Conservation (phyloP, 768 basidiomycete species). For the Strobilomyces confusus region DNA sequence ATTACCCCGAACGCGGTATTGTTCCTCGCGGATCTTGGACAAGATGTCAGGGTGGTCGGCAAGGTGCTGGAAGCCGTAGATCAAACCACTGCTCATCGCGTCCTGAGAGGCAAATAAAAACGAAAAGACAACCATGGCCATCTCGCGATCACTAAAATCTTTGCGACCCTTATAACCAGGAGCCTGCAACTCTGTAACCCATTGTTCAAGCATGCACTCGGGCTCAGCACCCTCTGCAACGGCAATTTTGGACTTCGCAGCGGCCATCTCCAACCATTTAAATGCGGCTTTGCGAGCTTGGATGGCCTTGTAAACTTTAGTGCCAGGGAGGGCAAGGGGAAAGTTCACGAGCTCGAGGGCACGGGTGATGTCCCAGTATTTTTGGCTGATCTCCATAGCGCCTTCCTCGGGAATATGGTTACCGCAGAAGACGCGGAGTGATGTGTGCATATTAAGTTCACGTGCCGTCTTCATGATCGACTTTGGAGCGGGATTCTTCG, state of each 20-base stretch:
- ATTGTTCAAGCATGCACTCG: slow-evolving; percentile 89
- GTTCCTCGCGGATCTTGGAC: slow-evolving; percentile 87
- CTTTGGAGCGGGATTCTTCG: slow-evolving; percentile 43
- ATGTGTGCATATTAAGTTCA: slow-evolving; percentile 95
- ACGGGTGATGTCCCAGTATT: slow-evolving; percentile 94
- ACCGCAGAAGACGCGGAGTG: slow-evolving; percentile 94
- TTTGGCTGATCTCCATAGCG: slow-evolving; percentile 77
- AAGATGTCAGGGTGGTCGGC: slow-evolving; percentile 89
- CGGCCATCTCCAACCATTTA: slow-evolving; percentile 75
- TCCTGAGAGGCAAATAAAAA: slow-evolving; percentile 98
- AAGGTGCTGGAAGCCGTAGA: slow-evolving; percentile 95
- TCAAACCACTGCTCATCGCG: slow-evolving; percentile 96
- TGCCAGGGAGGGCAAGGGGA: slow-evolving; percentile 91
- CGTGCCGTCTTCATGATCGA: slow-evolving; percentile 90
- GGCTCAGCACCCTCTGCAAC: slow-evolving; percentile 80
- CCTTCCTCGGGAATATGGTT: slow-evolving; percentile 80
- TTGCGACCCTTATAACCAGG: slow-evolving; percentile 67
- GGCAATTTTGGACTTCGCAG: slow-evolving; percentile 70
- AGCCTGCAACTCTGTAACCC: slow-evolving; percentile 72
- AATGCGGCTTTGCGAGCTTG: slow-evolving; percentile 86
- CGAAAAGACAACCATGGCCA: slow-evolving; percentile 94
- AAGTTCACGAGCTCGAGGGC: slow-evolving; percentile 99
- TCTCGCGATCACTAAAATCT: slow-evolving; percentile 91
- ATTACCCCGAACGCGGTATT: slow-evolving; percentile 75
- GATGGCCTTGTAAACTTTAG: slow-evolving; percentile 92